phyloP scores from a whole-genome alignment of 179 eudicot species.

The Vitellaria paradoxa region DNA sequence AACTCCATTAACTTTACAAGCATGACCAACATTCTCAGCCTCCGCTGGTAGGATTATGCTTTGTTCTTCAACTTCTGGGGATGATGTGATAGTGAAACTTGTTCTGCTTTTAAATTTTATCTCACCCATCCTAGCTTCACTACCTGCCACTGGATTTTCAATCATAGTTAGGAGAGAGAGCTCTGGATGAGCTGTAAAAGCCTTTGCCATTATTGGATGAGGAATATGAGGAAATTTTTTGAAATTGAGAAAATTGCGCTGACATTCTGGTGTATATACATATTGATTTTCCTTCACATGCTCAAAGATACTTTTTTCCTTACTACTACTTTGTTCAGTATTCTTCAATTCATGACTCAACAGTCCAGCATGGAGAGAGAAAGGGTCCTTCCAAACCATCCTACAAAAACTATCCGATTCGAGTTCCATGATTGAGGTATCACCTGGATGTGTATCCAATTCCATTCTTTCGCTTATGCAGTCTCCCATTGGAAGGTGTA shows the following conservation, averaged over 20 bases:
- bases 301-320: slow-evolving; percentile 15
- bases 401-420: slow-evolving; percentile 15
- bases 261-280: slow-evolving; percentile 17
- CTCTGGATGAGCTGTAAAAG: slow-evolving; percentile 14
- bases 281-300: slow-evolving; percentile 13
- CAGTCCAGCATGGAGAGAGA: slow-evolving; percentile 17
- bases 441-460: slow-evolving; percentile 11
- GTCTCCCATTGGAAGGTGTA: slow-evolving; percentile 20
- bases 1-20: slow-evolving; percentile 18
- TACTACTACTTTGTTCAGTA: slow-evolving; percentile 19
- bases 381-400: slow-evolving; percentile 16
- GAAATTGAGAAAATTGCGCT: slow-evolving; percentile 14
- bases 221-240: slow-evolving; percentile 18
- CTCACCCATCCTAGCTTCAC: slow-evolving; percentile 19
- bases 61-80: slow-evolving; percentile 26
- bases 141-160: slow-evolving; percentile 24
- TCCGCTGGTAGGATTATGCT: slow-evolving; percentile 21
- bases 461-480: slow-evolving; percentile 3
- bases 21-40: slow-evolving; percentile 22
- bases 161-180: slow-evolving; percentile 21
- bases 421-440: slow-evolving; percentile 14
- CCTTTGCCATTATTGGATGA: slow-evolving; percentile 11
- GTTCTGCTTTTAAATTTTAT: slow-evolving; percentile 11
- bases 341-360: slow-evolving; percentile 23
- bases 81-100: slow-evolving; percentile 16